A percentile compares a stretch with the other conserved stretches of the same genome.
Conservation (phyloP, 805 yeast genomes). For the Nakazawaea pomicola region DNA sequence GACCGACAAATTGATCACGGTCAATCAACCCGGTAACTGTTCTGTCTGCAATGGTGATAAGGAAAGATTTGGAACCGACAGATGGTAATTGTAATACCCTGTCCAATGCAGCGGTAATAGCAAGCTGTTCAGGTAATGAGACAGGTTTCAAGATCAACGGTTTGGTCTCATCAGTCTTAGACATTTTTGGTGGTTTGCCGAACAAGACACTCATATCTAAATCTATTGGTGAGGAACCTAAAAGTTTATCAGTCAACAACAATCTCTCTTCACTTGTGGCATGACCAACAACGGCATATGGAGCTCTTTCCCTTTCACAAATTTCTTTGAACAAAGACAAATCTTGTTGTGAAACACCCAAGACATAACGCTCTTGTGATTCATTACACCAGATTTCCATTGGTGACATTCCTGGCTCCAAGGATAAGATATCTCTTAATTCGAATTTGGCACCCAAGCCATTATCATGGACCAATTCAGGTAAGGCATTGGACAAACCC, state of each 20-base stretch:
- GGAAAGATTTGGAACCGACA: constrained; percentile 91
- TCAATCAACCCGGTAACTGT: constrained; percentile 96
- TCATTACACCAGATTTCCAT: constrained; percentile 99
- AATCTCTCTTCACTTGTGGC: constrained; percentile 87
- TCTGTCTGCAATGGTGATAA: constrained; percentile 98
- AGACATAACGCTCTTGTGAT: constrained; percentile 95
- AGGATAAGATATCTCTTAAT: constrained; percentile 80
- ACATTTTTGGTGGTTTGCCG: constrained; percentile 96
- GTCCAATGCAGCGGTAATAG: no score
- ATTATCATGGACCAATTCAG: constrained; percentile 96
- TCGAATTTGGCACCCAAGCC: constrained; percentile 93
- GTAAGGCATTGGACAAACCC: constrained; percentile 94
- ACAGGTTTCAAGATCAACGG: constrained; percentile 44
- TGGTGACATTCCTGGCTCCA: constrained; percentile 98
- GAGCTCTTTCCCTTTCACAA: constrained; percentile 94
- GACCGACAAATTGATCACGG: constrained; percentile 98
- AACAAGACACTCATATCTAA: constrained; percentile 91
- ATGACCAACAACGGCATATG: constrained; percentile 91
- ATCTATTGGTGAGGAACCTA: constrained; percentile 86
- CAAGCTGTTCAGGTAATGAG: no score
- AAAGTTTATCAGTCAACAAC: constrained; percentile 70
- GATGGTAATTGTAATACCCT: constrained; percentile 88
- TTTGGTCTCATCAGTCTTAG: constrained; percentile 64
- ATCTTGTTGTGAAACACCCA: constrained; percentile 83
- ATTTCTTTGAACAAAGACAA: constrained; percentile 66